These are phyloP conservation scores for Tolypocladium endophyticum DNA, from an alignment of 2,329 filamentous ascomycete species.

Conservation along the genomic window DNA sequence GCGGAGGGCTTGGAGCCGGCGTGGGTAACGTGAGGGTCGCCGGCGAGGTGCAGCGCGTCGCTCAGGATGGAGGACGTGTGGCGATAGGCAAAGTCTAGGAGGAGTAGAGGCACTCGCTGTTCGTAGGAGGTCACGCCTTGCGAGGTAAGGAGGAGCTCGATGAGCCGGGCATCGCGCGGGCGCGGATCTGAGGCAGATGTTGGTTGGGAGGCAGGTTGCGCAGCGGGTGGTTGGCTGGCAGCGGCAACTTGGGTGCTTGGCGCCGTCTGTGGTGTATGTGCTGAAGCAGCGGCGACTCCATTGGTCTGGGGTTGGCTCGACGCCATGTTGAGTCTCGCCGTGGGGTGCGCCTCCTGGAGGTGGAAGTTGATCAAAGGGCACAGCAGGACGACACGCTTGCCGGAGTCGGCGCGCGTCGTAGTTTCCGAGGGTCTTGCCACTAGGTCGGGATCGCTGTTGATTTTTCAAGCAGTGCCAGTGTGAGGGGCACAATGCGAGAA, in stretches of 20 bases:
- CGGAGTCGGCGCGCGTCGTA: background rate
- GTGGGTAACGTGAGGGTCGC: slow-evolving; percentile 55
- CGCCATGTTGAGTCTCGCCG: slow-evolving; percentile 15
- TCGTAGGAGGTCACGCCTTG: slow-evolving; percentile 74
- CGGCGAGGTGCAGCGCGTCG: slow-evolving; percentile 58
- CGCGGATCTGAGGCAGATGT: slow-evolving; percentile 37
- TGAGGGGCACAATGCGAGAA: background rate
- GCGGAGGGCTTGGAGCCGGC: slow-evolving; percentile 42
- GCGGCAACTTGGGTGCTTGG: slow-evolving; percentile 24
- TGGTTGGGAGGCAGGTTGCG: slow-evolving; percentile 14
- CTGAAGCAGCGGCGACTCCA: slow-evolving; percentile 33
- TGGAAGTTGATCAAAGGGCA: background rate
- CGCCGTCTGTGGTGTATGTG: slow-evolving; percentile 24
- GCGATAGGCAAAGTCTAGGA: slow-evolving; percentile 80
- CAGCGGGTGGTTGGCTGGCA: slow-evolving; percentile 13
- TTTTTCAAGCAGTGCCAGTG: background rate
- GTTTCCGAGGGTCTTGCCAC: background rate
- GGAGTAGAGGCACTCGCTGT: slow-evolving; percentile 68
- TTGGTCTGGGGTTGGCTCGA: slow-evolving; percentile 40
- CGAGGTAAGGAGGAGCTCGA: slow-evolving; percentile 69
- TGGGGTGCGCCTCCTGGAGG: background rate
- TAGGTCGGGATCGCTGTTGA: too few species aligned
- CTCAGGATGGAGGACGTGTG: slow-evolving; percentile 63
- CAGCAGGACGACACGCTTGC: background rate
- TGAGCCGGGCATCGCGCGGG: slow-evolving; percentile 67